Evolutionary conservation across 2,329 filamentous ascomycete species (phyloP).

Genomic region (Penicillium oxalicum): DNA sequence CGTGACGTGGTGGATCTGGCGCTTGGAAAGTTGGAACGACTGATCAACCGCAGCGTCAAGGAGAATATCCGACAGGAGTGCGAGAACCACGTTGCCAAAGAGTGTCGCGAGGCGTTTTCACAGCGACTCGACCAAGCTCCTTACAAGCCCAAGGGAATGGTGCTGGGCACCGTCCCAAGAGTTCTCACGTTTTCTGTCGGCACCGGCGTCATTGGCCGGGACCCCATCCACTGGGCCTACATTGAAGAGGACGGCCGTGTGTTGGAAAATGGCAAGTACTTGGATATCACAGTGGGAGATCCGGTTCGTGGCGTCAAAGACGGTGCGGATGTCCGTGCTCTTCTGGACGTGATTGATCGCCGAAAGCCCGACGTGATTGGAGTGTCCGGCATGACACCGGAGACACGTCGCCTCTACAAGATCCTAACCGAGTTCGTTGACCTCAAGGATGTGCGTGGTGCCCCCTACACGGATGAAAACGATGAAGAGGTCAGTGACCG

Average conservation of each 20-base stretch:
- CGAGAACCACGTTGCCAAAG: constrained; percentile 83
- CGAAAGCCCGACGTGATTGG: constrained; percentile 85
- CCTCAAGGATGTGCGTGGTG: constrained; percentile 68
- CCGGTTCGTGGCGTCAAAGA: constrained; percentile 62
- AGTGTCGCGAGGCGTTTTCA: constrained; percentile 82
- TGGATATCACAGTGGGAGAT: constrained; percentile 64
- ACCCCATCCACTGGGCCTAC: constrained; percentile 85
- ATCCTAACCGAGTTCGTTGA: constrained; percentile 73
- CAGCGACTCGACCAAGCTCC: constrained; percentile 91
- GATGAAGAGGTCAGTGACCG: constrained; percentile 69
- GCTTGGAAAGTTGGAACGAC: constrained; percentile 70
- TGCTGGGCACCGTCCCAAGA: constrained; percentile 78
- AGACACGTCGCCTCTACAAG: constrained; percentile 76
- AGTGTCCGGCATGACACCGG: constrained; percentile 80
- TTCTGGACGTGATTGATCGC: constrained; percentile 72
- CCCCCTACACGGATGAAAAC: constrained; percentile 79
- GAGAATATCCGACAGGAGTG: constrained; percentile 90
- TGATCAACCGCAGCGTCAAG: constrained; percentile 88
- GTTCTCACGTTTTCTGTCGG: constrained; percentile 85
- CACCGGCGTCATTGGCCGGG: constrained; percentile 64
- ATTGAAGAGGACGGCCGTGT: constrained; percentile 89
- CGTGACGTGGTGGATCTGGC: constrained; percentile 78
- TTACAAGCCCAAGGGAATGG: constrained; percentile 89
- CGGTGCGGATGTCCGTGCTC: constrained; percentile 59
- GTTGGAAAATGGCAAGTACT: constrained; percentile 80